Evolutionary conservation across 1,139 yeast species (phyloP).

Genomic region (Kazachstania sp.): DNA sequence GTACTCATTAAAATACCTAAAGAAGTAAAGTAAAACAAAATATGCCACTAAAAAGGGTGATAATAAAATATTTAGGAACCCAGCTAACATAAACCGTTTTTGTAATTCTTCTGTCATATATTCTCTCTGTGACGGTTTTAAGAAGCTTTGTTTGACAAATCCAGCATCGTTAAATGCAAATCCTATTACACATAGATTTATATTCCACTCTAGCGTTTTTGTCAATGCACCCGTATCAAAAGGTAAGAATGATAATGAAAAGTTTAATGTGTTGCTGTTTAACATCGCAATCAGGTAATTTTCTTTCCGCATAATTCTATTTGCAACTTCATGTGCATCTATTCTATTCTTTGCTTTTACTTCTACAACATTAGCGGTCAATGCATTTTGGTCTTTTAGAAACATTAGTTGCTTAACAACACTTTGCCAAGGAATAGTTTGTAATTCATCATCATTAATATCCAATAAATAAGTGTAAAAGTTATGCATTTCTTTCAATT

Average conservation of each 20-base stretch:
- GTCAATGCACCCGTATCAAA: constrained; percentile 46
- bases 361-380: constrained; percentile 43
- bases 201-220: constrained; percentile 87
- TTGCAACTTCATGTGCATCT: constrained; percentile 91
- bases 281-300: constrained; percentile 85
- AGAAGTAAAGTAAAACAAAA: constrained; percentile 72
- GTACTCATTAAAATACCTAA: constrained; percentile 87
- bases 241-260: constrained; percentile 46
- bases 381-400: constrained; percentile 71
- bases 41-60: constrained; percentile 84
- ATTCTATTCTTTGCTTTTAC: constrained; percentile 63
- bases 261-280: constrained; percentile 66
- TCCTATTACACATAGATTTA: constrained; percentile 79
- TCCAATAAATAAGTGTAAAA: constrained; percentile 48
- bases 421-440: constrained; percentile 88
- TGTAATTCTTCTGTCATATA: constrained; percentile 60
- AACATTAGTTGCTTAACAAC: constrained; percentile 72
- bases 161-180: constrained; percentile 79
- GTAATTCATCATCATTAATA: constrained; percentile 71
- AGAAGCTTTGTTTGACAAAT: constrained; percentile 63
- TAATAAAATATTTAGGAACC: constrained; percentile 66
- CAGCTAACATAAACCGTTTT: constrained; percentile 79
- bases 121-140: constrained; percentile 65
- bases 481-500: constrained; percentile 31
- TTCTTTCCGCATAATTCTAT: constrained; percentile 90